Base-by-base conservation (phyloP, 495 filamentous ascomycete genomes). In the Penicillium turbatum region DNA sequence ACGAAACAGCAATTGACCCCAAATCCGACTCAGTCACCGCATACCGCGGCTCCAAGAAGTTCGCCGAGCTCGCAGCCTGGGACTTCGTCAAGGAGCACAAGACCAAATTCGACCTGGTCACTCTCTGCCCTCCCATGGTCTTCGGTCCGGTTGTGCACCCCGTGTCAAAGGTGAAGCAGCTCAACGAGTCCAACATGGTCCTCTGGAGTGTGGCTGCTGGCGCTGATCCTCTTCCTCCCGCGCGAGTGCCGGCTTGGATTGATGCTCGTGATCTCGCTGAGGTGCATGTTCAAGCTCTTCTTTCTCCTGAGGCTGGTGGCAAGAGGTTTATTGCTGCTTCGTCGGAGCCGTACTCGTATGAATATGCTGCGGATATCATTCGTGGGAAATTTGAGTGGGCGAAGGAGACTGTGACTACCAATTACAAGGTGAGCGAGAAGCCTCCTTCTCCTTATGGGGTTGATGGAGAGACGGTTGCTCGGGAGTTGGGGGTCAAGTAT, bases 51-150 rank as follows among this genome's bases (percentile, higher is more conserved):
- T 79, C 76, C 15, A 86, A 85, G 71, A 81, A 72, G 42, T 72
- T 79, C 5, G 82, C 82, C 27, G 82, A 85, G 65, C 73, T 70
- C 2, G 72, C 66, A 16, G 75, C 74, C 1, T 80, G 75, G 77
- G 65, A 75, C 0, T 78, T 88, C 55, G 64, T 89, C 4, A 79
- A 84, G 66, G 77, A 78, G 31, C 76, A 87, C 56, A 83, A 85
- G 48, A 84, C 85, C 0, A 76, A 77, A 45, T 91, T 90, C 60
- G 79, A 81, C 29, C 55, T 96, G 6, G 72, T 81, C 1, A 89
- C 88, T 0, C 75, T 90, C 51, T 81, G 81, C 54, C 75, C 75
- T 24, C 72, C 76, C 7, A 76, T 77, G 74, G 68, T 68, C 0
- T 78, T 76, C 48, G 78, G 78, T 2, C 75, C 76, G 0, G 60